phyloP scores from a whole-genome alignment of 148 eudicot genomes.

The Fagopyrum homotropicum region DNA sequence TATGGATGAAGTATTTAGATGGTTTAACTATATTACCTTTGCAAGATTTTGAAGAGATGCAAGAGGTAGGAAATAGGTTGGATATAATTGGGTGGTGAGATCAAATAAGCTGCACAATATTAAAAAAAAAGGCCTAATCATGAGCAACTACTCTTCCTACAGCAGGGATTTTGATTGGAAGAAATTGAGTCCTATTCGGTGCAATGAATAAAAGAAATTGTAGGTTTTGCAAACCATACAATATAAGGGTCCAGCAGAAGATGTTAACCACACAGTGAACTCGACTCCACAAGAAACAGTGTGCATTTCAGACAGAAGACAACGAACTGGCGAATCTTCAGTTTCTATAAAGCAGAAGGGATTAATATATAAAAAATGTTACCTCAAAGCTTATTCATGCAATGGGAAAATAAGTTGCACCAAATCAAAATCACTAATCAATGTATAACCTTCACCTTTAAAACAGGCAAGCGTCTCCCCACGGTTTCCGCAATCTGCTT shows the following conservation, averaged over 20 bases:
- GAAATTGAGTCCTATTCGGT: too few species aligned
- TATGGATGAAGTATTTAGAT: neutral
- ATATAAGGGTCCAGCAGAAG: constrained; percentile 70
- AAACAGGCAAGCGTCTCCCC: too few species aligned
- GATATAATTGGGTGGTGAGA: constrained; percentile 74
- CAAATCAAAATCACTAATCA: too few species aligned
- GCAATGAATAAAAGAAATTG: neutral
- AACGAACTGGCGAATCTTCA: constrained; percentile 78
- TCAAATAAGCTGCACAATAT: constrained; percentile 74
- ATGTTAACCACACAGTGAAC: constrained; percentile 80
- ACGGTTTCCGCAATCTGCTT: too few species aligned
- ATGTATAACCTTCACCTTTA: too few species aligned
- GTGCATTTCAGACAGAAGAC: constrained; percentile 66
- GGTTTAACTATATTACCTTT: constrained; percentile 39
- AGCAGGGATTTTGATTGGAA: too few species aligned
- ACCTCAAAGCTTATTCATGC: neutral
- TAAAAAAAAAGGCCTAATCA: too few species aligned
- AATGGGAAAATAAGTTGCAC: too few species aligned
- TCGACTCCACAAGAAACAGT: constrained; percentile 75
- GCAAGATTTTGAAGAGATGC: constrained; percentile 98
- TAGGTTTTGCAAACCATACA: constrained; percentile 48
- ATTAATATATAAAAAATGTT: neutral
- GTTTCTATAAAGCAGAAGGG: constrained; percentile 41
- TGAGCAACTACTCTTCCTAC: too few species aligned
- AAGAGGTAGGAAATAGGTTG: constrained; percentile 71